Evolutionary conservation across 2,329 filamentous ascomycete species (phyloP).

Genomic region (Xylariaceae sp.): DNA sequence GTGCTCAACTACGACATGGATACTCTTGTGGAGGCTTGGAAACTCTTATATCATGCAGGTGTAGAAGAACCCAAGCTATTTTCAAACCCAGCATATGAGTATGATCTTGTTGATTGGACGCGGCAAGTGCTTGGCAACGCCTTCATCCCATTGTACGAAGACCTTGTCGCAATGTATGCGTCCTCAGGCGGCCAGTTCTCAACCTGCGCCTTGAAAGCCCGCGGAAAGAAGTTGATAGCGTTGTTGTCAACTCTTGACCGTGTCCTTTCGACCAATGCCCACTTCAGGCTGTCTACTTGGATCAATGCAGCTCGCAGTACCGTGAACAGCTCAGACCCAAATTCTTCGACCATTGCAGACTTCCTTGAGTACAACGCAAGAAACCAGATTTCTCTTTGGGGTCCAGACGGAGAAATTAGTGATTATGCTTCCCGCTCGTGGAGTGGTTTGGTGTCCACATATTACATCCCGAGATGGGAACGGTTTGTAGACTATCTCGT

Average conservation of each 20-base stretch:
- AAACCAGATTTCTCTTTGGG: conserved; percentile 21
- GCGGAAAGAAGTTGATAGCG: conserved; percentile 9
- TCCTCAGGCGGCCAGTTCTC: background rate
- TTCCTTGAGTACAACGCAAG: conserved; percentile 21
- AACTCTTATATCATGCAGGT: conserved; percentile 14
- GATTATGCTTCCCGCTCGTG: conserved; percentile 19
- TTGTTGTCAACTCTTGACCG: conserved; percentile 13
- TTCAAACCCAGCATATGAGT: conserved; percentile 17
- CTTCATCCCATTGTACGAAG: conserved; percentile 16
- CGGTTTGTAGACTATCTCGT: conserved; percentile 18
- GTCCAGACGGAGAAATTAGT: conserved; percentile 13
- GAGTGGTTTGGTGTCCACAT: conserved; percentile 15
- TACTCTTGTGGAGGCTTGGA: conserved; percentile 14
- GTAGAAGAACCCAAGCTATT: conserved; percentile 9
- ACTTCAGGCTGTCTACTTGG: conserved; percentile 17
- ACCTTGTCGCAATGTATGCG: conserved; percentile 13
- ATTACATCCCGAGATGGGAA: conserved; percentile 18
- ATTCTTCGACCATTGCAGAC: conserved; percentile 7
- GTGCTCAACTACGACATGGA: conserved; percentile 18
- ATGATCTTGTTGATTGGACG: conserved; percentile 19
- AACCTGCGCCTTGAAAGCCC: background rate
- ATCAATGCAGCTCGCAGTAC: conserved; percentile 14
- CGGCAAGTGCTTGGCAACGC: conserved; percentile 19
- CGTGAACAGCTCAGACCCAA: conserved; percentile 8
- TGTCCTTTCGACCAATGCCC: conserved; percentile 14